Conservation (phyloP, 768 basidiomycete species). For the Exidia glandulosa region DNA sequence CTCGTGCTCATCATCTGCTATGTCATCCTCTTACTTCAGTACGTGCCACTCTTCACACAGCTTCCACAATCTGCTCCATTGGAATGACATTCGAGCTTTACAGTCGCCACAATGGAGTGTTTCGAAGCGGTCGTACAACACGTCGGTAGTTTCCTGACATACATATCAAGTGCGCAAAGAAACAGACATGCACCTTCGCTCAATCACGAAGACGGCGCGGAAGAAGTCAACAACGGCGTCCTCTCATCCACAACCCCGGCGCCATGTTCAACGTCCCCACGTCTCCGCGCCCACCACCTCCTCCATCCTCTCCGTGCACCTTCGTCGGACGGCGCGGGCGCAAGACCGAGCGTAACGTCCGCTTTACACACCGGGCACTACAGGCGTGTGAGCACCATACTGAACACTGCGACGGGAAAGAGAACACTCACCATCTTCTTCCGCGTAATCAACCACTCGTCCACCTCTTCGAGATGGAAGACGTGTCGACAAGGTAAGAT, state of each 20-base stretch:
- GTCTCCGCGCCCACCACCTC: background rate
- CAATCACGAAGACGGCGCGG: background rate
- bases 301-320: background rate
- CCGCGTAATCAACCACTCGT: constrained; percentile 84
- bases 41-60: too few species aligned
- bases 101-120: too few species aligned
- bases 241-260: background rate
- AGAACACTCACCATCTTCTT: constrained; percentile 71
- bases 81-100: too few species aligned
- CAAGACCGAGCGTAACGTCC: constrained; percentile 54
- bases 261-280: background rate
- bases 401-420: background rate
- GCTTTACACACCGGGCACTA: constrained; percentile 91
- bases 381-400: constrained; percentile 5
- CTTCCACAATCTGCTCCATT: too few species aligned
- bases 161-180: too few species aligned
- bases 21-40: too few species aligned
- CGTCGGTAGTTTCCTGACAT: too few species aligned
- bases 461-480: constrained; percentile 86
- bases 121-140: too few species aligned
- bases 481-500: constrained; percentile 91
- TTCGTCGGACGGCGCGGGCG: background rate
- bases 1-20: too few species aligned
- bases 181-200: too few species aligned
- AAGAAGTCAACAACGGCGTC: background rate